Evolutionary conservation across 192 early-diverging fungal species (phyloP), one percentile per base, ranked within the genome.

Genomic region (Diversispora eburnea): DNA sequence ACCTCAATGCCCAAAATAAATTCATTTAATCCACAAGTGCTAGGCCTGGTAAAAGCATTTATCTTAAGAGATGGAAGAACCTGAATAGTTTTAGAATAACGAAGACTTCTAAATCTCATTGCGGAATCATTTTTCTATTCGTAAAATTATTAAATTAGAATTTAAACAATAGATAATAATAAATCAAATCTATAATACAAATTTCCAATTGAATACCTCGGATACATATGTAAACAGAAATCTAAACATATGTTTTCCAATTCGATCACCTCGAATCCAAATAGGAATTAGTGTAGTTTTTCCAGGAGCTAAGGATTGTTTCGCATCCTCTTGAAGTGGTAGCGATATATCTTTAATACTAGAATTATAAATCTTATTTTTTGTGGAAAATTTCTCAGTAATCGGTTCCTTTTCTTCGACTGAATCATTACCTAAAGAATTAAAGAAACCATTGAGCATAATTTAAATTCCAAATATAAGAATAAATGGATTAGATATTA

Each of bases 1-100:
- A 96, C 84, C 86, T 99, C 97, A 48, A 99, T 88, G 3, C 95
- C 96, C 39, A 99, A 84, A 39, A 97, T 89, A 69, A 93, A 95
- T 75, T 97, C 94, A 76, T 90, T 87, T 7, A 94, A 81, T 10
- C 77, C 82, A n/a, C 78, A 83, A 20, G 87, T 81, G 68, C 94
- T 93, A 6, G 93, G 92, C 33, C 95, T 79, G 8, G 96, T 94
- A 78, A 99, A 97, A 0, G 95, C 93, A 75, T 95, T 96, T 77
- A 99, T 93, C 60, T 94, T 88, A 17, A 99, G 82, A 4, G 95
- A 96, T 8, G 95, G 93, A 48, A 85, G 78, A 3, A 99, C 94
- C 19, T 92, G 85, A 9, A 86, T 76, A 0, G 76, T 46, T 5
- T 88, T 48, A 33, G 85, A 81, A 80, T 88, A 86, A 8, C 87